Evolutionary conservation across 192 early-diverging fungal species (phyloP).

Genomic region (Haplosporangium gracile): DNA sequence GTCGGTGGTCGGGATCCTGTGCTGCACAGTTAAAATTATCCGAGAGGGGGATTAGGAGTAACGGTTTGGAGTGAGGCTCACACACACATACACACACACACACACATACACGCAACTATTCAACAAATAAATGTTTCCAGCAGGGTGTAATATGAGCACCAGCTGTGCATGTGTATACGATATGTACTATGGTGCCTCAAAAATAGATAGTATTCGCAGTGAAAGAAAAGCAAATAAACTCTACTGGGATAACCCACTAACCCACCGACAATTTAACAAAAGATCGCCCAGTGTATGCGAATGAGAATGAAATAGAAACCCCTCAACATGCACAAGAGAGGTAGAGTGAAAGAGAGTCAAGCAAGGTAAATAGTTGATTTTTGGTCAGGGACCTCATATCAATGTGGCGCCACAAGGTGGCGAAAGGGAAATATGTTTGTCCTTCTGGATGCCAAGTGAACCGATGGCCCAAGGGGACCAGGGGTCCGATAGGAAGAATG

Average conservation of each 20-base stretch:
- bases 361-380: not conserved
- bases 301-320: not conserved
- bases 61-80: not conserved
- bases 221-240: not conserved
- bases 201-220: not conserved
- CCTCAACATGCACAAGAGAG: not conserved
- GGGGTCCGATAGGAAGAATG: not conserved
- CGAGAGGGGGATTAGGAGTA: not conserved
- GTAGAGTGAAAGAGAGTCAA: not conserved
- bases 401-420: not conserved
- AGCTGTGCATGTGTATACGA: conserved; percentile 2
- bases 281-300: not conserved
- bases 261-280: not conserved
- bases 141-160: not conserved
- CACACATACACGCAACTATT: not conserved
- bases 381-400: not conserved
- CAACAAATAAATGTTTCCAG: not conserved
- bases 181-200: not conserved
- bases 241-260: not conserved
- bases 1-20: not conserved
- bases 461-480: not conserved
- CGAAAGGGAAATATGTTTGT: not conserved
- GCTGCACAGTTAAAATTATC: not conserved
- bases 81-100: not conserved
- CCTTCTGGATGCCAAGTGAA: not conserved